These are phyloP conservation scores for Gardenia jasminoides DNA, from an alignment of 257 asterid species.

Conservation along the genomic window DNA sequence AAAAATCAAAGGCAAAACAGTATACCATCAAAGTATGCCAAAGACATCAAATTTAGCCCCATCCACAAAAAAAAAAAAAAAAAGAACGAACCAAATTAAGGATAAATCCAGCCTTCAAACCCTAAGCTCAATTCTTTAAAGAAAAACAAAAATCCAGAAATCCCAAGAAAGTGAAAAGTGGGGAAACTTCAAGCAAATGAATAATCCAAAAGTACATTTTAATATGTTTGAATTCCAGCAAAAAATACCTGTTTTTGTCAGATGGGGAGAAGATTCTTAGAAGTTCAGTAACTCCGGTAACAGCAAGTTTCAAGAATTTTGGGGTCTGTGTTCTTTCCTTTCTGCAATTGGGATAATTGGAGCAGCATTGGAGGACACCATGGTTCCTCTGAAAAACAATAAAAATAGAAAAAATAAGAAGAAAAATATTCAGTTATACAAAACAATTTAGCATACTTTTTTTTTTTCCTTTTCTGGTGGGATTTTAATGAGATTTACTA, in stretches of 20 bases:
- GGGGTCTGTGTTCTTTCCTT: conserved; percentile 46
- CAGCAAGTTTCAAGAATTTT: conserved; percentile 52
- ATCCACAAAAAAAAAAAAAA: too few species aligned
- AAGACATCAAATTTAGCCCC: neutral
- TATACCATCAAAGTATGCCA: neutral
- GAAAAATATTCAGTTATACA: too few species aligned
- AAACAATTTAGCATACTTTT: too few species aligned
- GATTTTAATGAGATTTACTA: neutral
- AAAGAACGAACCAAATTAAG: too few species aligned
- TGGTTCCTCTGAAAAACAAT: conserved; percentile 28
- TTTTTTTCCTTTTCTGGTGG: too few species aligned
- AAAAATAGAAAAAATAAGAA: neutral
- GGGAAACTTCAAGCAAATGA: too few species aligned
- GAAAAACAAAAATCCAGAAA: too few species aligned
- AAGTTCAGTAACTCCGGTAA: conserved; percentile 58
- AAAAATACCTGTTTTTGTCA: conserved; percentile 27
- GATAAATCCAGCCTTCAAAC: too few species aligned
- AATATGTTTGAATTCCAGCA: neutral
- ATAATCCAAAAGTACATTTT: too few species aligned
- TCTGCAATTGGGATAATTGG: conserved; percentile 36
- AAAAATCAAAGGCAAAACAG: neutral
- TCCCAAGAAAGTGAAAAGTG: too few species aligned
- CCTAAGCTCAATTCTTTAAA: too few species aligned
- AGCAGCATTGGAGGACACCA: conserved; percentile 48
- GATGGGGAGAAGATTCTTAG: conserved; percentile 53